Evolutionary conservation across 768 basidiomycete species (phyloP).

Genomic region (Lactarius hengduanensis): DNA sequence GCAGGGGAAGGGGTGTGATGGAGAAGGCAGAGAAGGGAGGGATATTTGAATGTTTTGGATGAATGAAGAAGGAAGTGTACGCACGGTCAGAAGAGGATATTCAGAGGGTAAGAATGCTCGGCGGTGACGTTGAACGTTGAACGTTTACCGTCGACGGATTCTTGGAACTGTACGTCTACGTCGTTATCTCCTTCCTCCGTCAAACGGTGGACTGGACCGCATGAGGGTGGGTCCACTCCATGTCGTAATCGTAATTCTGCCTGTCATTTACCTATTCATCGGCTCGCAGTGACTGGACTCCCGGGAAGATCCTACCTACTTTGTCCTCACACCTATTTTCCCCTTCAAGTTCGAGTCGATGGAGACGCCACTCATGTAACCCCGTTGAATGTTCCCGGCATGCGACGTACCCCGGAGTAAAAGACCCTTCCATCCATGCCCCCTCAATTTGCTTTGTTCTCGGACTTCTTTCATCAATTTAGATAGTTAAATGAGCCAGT

Average conservation of each 20-base stretch:
- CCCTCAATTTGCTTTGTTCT: constrained; percentile 22
- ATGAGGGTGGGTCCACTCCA: constrained; percentile 16
- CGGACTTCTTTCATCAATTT: constrained; percentile 18
- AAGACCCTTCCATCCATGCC: constrained; percentile 4
- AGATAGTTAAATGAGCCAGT: constrained; percentile 5
- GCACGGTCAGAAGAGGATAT: constrained; percentile 25
- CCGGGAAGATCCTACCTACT: constrained; percentile 21
- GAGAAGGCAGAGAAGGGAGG: constrained; percentile 27
- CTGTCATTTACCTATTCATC: constrained; percentile 26
- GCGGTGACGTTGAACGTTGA: constrained; percentile 5
- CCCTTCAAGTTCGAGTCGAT: background rate
- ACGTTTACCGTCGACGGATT: constrained; percentile 27
- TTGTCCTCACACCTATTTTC: constrained; percentile 7
- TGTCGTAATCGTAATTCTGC: constrained; percentile 22
- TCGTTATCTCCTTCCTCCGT: constrained; percentile 27
- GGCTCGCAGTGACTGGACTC: constrained; percentile 11
- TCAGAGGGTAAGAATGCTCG: constrained; percentile 7
- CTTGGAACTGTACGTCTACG: constrained; percentile 27
- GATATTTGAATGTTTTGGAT: constrained; percentile 29
- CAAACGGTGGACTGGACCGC: constrained; percentile 19
- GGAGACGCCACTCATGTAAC: background rate
- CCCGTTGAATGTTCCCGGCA: constrained; percentile 15
- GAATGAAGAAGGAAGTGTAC: constrained; percentile 24
- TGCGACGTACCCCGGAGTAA: constrained; percentile 9
- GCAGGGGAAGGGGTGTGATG: constrained; percentile 28